phyloP scores from a whole-genome alignment of 1,284 basidiomycete genomes.

The Tilletiopsis washingtonensis region DNA sequence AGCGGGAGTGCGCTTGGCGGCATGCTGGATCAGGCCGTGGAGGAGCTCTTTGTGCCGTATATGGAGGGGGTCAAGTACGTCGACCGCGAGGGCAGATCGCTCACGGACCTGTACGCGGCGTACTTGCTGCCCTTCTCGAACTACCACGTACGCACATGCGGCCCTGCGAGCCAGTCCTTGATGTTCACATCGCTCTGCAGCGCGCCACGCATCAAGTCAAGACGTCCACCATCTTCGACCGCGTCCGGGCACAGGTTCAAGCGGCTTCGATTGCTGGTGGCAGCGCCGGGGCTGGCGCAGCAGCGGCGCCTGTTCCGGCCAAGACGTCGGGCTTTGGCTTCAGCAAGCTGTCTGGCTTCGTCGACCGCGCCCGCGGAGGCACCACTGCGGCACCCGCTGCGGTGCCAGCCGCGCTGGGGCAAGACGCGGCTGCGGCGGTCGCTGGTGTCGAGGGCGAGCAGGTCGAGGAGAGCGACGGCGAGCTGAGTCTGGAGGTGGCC shows the following conservation, averaged over 20 bases:
- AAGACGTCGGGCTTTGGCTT: slow-evolving; percentile 29
- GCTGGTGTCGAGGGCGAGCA: not conserved
- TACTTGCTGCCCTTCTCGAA: slow-evolving; percentile 71
- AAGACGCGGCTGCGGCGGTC: not conserved
- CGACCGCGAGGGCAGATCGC: slow-evolving; percentile 79
- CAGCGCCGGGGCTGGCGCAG: not conserved
- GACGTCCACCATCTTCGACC: slow-evolving; percentile 11
- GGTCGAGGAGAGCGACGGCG: slow-evolving; percentile 28
- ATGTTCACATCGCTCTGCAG: slow-evolving; percentile 45
- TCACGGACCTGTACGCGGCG: slow-evolving; percentile 72
- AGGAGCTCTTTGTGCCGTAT: slow-evolving; percentile 92
- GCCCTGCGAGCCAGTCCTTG: slow-evolving; percentile 35
- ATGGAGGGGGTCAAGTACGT: slow-evolving; percentile 80
- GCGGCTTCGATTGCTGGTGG: not conserved
- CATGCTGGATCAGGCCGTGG: slow-evolving; percentile 90
- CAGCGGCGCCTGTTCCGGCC: slow-evolving; percentile 3
- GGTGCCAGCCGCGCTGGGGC: not conserved
- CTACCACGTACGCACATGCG: slow-evolving; percentile 57
- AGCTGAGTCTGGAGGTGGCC: slow-evolving; percentile 34
- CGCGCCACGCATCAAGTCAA: not conserved
- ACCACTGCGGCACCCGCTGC: not conserved
- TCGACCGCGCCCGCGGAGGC: slow-evolving; percentile 31
- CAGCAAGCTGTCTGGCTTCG: slow-evolving; percentile 38
- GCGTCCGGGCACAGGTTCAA: slow-evolving; percentile 6
- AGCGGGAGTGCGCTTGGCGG: slow-evolving; percentile 43